phyloP scores from a whole-genome alignment of 805 yeast genomes.

The Kodamaea restingae region DNA sequence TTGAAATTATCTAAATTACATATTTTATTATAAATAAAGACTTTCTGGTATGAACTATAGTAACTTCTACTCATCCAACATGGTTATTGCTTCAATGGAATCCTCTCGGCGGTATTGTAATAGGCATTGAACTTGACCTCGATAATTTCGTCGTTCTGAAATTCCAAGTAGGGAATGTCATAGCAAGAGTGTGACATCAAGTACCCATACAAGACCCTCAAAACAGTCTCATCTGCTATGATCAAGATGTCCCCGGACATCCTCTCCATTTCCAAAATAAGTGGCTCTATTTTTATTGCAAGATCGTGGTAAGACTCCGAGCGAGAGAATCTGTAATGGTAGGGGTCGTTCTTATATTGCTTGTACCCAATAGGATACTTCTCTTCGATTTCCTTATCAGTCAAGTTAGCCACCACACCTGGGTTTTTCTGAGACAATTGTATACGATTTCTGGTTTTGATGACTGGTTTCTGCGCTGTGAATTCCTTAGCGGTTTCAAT shows the following conservation, averaged over 20 bases:
- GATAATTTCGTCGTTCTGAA: constrained; percentile 78
- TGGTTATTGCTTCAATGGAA: constrained; percentile 18
- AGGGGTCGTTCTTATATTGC: constrained; percentile 71
- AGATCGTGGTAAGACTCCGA: constrained; percentile 95
- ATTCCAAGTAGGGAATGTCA: constrained; percentile 77
- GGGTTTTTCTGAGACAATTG: constrained; percentile 87
- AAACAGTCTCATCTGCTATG: constrained; percentile 88
- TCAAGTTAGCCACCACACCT: constrained; percentile 74
- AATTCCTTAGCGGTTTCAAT: constrained; percentile 73
- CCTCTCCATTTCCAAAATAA: constrained; percentile 90
- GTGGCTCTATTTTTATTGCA: constrained; percentile 90
- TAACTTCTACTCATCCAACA: no score
- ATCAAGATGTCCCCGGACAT: constrained; percentile 82
- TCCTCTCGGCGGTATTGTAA: constrained; percentile 57
- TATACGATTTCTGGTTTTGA: constrained; percentile 68
- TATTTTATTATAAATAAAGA: no score
- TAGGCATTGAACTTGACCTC: constrained; percentile 88
- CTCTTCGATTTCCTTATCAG: constrained; percentile 53
- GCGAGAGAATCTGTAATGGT: constrained; percentile 87
- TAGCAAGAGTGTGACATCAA: constrained; percentile 85
- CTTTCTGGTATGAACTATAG: no score
- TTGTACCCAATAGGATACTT: constrained; percentile 68
- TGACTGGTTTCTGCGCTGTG: constrained; percentile 44
- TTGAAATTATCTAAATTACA: not conserved
- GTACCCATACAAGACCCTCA: constrained; percentile 89